Evolutionary conservation across 371 early-diverging fungal species (phyloP).

Genomic region (Nematocida minor): DNA sequence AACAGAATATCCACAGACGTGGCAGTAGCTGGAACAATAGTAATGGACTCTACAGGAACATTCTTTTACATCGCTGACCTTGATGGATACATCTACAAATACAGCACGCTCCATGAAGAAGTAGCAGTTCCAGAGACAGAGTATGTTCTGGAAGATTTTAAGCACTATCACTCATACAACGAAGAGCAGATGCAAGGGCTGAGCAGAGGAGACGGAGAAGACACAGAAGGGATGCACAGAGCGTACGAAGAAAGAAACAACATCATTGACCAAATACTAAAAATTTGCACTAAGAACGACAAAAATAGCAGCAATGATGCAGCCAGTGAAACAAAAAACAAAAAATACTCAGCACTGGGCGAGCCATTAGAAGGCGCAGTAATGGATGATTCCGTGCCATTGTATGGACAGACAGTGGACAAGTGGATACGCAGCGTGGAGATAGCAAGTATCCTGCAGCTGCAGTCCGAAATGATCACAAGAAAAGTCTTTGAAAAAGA

Average conservation of each 20-base stretch:
- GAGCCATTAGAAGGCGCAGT: background rate
- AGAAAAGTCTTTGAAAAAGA: constrained; percentile 39
- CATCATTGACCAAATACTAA: background rate
- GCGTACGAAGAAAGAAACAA: constrained; percentile 10
- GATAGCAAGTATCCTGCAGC: constrained; percentile 21
- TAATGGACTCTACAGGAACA: constrained; percentile 4
- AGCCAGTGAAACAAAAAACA: background rate
- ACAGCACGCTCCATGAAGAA: background rate
- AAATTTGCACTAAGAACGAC: background rate
- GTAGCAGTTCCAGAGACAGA: background rate
- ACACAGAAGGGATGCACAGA: background rate
- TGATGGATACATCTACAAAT: constrained; percentile 26
- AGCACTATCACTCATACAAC: constrained; percentile 1
- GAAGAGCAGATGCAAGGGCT: background rate
- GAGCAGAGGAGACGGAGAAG: background rate
- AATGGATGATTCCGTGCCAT: background rate
- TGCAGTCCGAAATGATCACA: constrained; percentile 43
- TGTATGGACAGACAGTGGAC: background rate
- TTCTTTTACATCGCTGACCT: constrained; percentile 33
- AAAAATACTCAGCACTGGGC: background rate
- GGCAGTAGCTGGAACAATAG: constrained; percentile 19
- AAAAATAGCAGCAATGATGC: background rate
- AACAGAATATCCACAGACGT: background rate
- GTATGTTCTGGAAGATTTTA: constrained; percentile 29
- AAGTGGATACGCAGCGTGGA: constrained; percentile 28